These are phyloP conservation scores for Cystobasidium onofrii DNA, from an alignment of 768 basidiomycete genomes.

Conservation along the genomic window DNA sequence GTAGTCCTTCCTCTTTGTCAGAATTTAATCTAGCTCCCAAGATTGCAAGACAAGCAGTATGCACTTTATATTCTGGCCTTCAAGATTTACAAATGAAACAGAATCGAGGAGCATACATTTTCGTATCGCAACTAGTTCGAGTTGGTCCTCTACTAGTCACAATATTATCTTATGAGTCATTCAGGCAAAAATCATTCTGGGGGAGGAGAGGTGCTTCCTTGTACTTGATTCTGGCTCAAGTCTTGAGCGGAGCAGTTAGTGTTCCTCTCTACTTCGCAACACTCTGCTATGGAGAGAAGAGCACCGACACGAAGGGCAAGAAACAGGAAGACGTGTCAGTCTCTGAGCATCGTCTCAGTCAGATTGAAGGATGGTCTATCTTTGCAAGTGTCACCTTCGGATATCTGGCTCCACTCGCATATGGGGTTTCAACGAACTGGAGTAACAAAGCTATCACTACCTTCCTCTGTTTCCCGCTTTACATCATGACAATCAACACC, in stretches of 20 bases:
- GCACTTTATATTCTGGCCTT: not conserved
- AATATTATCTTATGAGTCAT: not conserved
- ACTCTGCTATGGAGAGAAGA: not conserved
- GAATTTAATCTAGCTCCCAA: not conserved
- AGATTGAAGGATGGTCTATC: not conserved
- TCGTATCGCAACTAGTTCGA: not conserved
- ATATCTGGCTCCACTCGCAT: not conserved
- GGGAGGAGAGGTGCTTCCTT: not conserved
- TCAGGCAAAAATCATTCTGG: not conserved
- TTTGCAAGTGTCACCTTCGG: not conserved
- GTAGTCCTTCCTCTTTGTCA: not conserved
- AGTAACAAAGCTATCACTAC: not conserved
- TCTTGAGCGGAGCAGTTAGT: conserved; percentile 4
- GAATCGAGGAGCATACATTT: not conserved
- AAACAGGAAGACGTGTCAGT: not conserved
- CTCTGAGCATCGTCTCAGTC: not conserved
- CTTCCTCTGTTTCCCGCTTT: conserved; percentile 9
- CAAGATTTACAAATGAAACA: not conserved
- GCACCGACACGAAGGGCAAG: not conserved
- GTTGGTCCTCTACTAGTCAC: not conserved
- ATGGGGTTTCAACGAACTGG: not conserved
- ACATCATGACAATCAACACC: not conserved
- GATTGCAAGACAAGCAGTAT: not conserved
- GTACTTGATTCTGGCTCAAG: not conserved
- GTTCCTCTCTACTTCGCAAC: conserved; percentile 6